Evolutionary conservation across 192 early-diverging fungal genomes (phyloP).

Genomic region (Chytriomyces sp.): DNA sequence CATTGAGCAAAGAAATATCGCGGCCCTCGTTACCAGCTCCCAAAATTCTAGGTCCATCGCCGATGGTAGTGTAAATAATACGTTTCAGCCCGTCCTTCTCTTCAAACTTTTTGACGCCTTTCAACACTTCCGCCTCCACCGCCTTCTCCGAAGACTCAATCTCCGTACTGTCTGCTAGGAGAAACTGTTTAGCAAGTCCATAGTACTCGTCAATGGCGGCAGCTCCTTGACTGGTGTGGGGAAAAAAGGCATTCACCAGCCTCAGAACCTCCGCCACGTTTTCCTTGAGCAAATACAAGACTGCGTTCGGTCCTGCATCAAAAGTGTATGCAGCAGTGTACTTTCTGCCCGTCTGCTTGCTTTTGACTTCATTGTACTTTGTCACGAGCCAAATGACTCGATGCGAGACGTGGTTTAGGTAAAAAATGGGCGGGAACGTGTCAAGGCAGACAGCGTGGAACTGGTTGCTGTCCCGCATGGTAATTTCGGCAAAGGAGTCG

Average conservation of each 20-base stretch:
- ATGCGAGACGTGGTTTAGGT: conserved; percentile 94
- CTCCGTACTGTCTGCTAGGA: conserved; percentile 32
- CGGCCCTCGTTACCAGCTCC: conserved; percentile 31
- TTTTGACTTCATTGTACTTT: conserved; percentile 71
- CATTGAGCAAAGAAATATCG: conserved; percentile 59
- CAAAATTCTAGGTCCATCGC: conserved; percentile 91
- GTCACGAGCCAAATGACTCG: conserved; percentile 83
- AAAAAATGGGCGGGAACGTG: conserved; percentile 97
- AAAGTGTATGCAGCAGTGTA: conserved; percentile 95
- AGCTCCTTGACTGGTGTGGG: conserved; percentile 35
- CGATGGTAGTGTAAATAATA: conserved; percentile 88
- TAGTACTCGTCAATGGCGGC: conserved; percentile 42
- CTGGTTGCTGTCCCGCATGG: conserved; percentile 98
- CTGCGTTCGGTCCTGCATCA: conserved; percentile 98
- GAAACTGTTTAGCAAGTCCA: conserved; percentile 37
- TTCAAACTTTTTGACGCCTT: conserved; percentile 49
- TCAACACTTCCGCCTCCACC: conserved; percentile 52
- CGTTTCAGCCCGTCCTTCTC: conserved; percentile 71
- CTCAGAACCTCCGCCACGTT: conserved; percentile 85
- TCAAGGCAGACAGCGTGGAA: conserved; percentile 99
- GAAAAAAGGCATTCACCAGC: conserved; percentile 86
- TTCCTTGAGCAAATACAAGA: conserved; percentile 83
- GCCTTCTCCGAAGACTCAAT: neutral
- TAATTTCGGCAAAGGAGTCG: conserved; percentile 87
- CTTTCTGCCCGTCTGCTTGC: conserved; percentile 27